Conservation (phyloP, 169 alveolate genomes). For the Babesia sp. region DNA sequence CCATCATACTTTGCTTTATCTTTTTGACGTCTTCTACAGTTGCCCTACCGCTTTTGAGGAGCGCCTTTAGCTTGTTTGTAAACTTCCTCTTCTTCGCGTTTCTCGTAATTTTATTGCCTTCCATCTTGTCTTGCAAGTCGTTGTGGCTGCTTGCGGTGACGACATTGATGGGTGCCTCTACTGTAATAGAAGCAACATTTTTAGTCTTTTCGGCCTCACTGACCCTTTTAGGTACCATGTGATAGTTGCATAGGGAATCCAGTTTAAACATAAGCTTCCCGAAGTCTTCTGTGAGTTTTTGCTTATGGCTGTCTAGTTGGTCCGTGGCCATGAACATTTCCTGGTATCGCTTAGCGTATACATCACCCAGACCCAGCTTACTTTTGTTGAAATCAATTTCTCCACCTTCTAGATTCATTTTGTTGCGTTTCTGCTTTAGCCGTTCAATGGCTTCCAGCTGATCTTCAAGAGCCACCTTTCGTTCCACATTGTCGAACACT, state of each 20-base stretch:
- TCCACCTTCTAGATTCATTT: constrained; percentile 54
- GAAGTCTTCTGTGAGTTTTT: constrained; percentile 70
- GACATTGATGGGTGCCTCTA: constrained; percentile 61
- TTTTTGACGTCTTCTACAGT: constrained; percentile 42
- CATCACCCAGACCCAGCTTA: constrained; percentile 76
- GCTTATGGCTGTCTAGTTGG: constrained; percentile 64
- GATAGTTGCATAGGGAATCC: constrained; percentile 75
- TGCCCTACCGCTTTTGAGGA: constrained; percentile 59
- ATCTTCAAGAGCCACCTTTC: constrained; percentile 61
- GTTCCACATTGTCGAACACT: constrained; percentile 80
- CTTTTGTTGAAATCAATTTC: constrained; percentile 74
- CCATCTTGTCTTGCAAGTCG: constrained; percentile 22
- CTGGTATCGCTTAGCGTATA: constrained; percentile 75
- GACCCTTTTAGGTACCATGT: constrained; percentile 70
- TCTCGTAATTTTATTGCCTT: constrained; percentile 29
- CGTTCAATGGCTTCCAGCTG: constrained; percentile 42
- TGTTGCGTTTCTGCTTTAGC: constrained; percentile 21
- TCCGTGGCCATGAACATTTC: constrained; percentile 67
- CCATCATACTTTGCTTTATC: constrained; percentile 34
- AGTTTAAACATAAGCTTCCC: constrained; percentile 72
- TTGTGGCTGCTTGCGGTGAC: constrained; percentile 33
- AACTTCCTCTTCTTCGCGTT: constrained; percentile 61
- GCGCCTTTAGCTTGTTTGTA: constrained; percentile 53
- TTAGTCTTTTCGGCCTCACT: constrained; percentile 41
- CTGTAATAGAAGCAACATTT: constrained; percentile 41